Base-by-base conservation (phyloP, 2,329 filamentous ascomycete species). In the Alternaria sp. region DNA sequence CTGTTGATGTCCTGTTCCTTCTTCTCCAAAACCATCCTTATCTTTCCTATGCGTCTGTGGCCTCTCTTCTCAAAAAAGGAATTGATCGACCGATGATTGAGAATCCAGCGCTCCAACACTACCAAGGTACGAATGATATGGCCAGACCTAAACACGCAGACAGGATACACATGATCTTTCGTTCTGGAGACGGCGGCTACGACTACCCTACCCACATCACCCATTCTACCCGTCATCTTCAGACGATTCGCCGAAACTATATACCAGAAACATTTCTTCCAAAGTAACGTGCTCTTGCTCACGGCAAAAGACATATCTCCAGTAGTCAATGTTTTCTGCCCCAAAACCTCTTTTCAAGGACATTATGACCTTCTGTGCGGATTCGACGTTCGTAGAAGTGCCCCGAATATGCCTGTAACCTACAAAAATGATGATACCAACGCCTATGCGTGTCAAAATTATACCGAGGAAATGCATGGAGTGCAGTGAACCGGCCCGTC, bases 21-120 rank as follows among this genome's bases (percentile, higher is more conserved):
- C 28, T 30, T 28, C 26, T 11, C 10, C 26, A 26, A 21, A 21
- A 21, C n/a, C n/a, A n/a, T n/a, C n/a, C n/a, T n/a, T 3, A 21
- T 4, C 21, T 21, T 21, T 21, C 4, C 21, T 4, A 28, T 30
- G 28, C 28, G 28, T 30, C 28, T 1, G 28, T 12, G 28, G 28
- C 28, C 28, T 30, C 4, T 1, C 28, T 1, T 30, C 28, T 30
- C 21, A 13, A 30, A 30, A 13, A 30, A 1, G 28, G 11, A 30
- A 2, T 12, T 1, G 2, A n/a, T 6, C 1, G 28, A 0, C 28
- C 1, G 3, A 30, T 30, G 28, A 30, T 6, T 12, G 12, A 30
- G 28, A 30, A 30, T 30, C 12, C 28, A 2, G 28, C 12, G 28
- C 28, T 30, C 28, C 28, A 13, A 30, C 12, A 30, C 11, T 2